Base-by-base conservation (phyloP, 257 asterid species). In the Anisodus acutangulus region DNA sequence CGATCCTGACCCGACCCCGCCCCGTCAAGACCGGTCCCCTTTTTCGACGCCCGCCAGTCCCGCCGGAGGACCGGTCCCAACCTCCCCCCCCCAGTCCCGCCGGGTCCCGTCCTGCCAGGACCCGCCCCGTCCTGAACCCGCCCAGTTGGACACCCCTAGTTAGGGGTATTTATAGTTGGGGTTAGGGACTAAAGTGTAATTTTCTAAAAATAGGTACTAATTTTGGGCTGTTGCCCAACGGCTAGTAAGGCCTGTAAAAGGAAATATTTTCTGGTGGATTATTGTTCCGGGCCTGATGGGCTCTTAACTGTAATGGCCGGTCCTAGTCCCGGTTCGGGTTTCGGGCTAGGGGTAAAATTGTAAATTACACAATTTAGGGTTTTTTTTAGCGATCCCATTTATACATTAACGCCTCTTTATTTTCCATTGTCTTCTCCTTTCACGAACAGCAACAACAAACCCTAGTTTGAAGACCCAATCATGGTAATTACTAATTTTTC, bases 141-240 rank as follows among this genome's bases (percentile, higher is more conserved):
- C 26, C 26, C 26, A 22, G 26, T 22, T 22, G 26, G 26, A 22
- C 26, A 22, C 26, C 26, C 26, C 26, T 22, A 22, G 9, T 39
- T 12, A 6, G 2, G 78, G 0, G 7, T 15, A 68, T 68, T 15
- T 68, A 68, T 68, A 68, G 13, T 69, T 8, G 54, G 54, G 49
- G 0, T 37, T 13, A 13, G 22, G 19, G 72, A 66, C n/a, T 31
- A 66, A 66, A 66, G 47, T 5, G 45, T 66, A 22, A 22, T 22
- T 22, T 22, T 5, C 0, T 4, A 31, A 66, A 64, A 7, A 64
- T 26, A 41, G 3, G 45, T 41, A 41, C 45, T 41, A 41, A 2
- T 39, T 15, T 39, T 37, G 78, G 78, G 78, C 78, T 53, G 78
- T 68, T 68, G 7, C 13, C 72, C 53, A 69, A 69, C 31, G 60